Conservation (phyloP, 176 grass and related monocot genomes). For the Poa annua region DNA sequence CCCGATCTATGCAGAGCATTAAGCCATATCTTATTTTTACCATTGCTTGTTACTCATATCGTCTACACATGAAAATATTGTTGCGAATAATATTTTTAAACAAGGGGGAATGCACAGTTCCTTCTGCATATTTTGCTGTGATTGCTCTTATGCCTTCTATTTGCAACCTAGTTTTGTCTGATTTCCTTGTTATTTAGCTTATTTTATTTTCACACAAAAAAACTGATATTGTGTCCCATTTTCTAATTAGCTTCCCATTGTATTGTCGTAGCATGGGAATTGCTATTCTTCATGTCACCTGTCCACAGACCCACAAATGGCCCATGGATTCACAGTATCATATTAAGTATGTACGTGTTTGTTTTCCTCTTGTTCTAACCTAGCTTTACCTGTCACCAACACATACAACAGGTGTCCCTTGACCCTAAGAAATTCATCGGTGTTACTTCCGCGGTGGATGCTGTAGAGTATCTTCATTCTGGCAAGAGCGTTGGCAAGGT, state of each 20-base stretch:
- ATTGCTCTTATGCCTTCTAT: not conserved
- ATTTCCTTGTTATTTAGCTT: not conserved
- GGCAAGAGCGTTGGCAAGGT: slow-evolving; percentile 95
- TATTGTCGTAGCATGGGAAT: not conserved
- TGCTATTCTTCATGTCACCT: not conserved
- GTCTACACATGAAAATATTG: not conserved
- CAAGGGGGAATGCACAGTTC: not conserved
- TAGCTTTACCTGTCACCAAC: slow-evolving; percentile 4
- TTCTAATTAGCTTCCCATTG: not conserved
- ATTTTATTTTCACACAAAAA: not conserved
- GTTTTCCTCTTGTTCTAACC: not conserved
- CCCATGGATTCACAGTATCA: not conserved
- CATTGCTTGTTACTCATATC: not conserved
- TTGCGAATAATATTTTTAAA: not conserved
- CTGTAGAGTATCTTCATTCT: slow-evolving; percentile 96
- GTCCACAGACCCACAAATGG: not conserved
- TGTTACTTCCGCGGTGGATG: slow-evolving; percentile 80
- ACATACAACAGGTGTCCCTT: slow-evolving; percentile 60
- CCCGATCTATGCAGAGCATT: not conserved
- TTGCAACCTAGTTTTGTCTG: slow-evolving; percentile 1
- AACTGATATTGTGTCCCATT: not conserved
- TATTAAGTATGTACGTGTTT: not conserved
- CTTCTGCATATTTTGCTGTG: not conserved
- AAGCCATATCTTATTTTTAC: not conserved
- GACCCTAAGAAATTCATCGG: slow-evolving; percentile 85